Evolutionary conservation across 2,329 filamentous ascomycete genomes (phyloP), one percentile per base, ranked within the genome.

Genomic region (Trichoderma atroviride): DNA sequence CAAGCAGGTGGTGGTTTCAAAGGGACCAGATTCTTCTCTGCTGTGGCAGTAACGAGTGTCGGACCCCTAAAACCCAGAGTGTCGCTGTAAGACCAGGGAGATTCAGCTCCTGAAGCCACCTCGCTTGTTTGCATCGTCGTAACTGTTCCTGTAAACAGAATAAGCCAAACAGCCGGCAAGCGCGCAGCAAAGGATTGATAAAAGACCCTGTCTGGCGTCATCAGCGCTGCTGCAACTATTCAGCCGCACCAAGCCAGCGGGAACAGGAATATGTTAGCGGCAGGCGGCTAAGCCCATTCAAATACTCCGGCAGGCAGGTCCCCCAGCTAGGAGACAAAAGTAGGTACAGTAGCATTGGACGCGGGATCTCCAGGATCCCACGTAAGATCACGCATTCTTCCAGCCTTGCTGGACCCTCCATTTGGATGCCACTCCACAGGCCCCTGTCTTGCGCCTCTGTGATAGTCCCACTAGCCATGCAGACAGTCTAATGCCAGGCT

Each of bases 281-380:
- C 24, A 52, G 55, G n/a, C 40, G 40, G 58, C n/a, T 59, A 52
- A 50, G 37, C 29, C 53, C 55, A 22, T 59, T 29, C 14, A 16
- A 50, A 37, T 50, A 66, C 55, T 52, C 64, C 55, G 55, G 37
- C 31, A 59, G 31, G 33, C 64, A 50, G 35, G 40, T 67, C n/a
- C 63, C 63, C 63, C 35, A 33, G 31, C 27, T 33, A 35, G 63
- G 22, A 33, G 53, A 13, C 40, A n/a, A 67, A 55, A 19, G 65
- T 61, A 55, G 31, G 65, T n/a, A n/a, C n/a, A n/a, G n/a, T 68
- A 55, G 65, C 43, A 68, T 53, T 61, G 40, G 31, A 31, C 59
- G 43, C 65, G 47, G 56, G 27, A 61, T 68, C 65, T 43, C 50
- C 50, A 59, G 65, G 33, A 68, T 68, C 57, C 47, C 57, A 68